phyloP scores from a whole-genome alignment of 345 rosid species.

The Camelina sativa region DNA sequence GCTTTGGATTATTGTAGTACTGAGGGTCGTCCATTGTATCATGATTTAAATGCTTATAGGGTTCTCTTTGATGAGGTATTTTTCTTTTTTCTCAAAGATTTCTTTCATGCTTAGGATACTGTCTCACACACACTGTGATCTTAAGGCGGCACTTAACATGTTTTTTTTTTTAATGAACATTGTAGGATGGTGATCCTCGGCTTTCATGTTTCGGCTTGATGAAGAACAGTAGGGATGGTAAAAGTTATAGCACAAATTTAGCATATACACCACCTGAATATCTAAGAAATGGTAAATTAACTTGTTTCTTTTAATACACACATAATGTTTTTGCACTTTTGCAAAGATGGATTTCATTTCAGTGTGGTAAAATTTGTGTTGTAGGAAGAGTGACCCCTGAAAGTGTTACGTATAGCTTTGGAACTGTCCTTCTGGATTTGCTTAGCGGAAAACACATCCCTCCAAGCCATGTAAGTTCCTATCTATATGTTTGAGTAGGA shows the following conservation, averaged over 20 bases:
- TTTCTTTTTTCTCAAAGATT: not conserved
- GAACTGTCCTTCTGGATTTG: constrained; percentile 92
- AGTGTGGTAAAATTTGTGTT: constrained; percentile 18
- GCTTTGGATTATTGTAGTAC: constrained; percentile 88
- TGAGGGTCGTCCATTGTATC: constrained; percentile 84
- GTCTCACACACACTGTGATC: not conserved
- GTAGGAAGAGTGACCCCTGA: constrained; percentile 94
- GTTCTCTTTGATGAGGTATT: constrained; percentile 97
- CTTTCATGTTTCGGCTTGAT: constrained; percentile 98
- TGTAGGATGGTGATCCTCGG: constrained; percentile 95
- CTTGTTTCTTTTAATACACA: not conserved
- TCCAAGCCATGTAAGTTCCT: constrained; percentile 84
- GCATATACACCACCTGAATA: constrained; percentile 98
- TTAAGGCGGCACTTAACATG: not conserved
- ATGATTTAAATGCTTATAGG: constrained; percentile 95
- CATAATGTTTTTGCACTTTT: not conserved
- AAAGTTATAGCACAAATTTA: constrained; percentile 92
- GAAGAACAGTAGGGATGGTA: constrained; percentile 95
- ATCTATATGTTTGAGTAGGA: not conserved
- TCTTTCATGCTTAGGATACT: not conserved
- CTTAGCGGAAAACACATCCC: constrained; percentile 98
- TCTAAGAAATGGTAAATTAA: constrained; percentile 71
- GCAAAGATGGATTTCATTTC: not conserved
- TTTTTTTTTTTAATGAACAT: constrained; percentile 29
- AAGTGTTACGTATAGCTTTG: constrained; percentile 95